Evolutionary conservation across 208 protist genomes (phyloP).

Genomic region (Trypanosoma caninum): DNA sequence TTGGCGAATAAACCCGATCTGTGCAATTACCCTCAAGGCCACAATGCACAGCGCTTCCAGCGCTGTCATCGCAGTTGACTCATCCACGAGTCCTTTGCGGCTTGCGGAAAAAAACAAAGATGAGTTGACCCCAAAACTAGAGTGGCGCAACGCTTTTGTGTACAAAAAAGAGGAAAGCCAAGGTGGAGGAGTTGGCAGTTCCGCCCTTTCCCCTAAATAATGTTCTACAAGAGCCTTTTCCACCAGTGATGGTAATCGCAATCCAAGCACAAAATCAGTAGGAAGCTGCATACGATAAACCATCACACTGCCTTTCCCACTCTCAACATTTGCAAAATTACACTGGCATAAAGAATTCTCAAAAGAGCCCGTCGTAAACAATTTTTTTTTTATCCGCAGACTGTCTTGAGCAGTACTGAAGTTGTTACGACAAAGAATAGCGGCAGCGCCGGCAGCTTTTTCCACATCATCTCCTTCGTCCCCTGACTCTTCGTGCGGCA

Average conservation of each 20-base stretch:
- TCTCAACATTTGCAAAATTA: background rate
- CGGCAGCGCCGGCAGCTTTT: background rate
- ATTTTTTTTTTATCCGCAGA: background rate
- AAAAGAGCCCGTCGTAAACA: background rate
- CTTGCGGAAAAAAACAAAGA: background rate
- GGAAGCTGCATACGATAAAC: conserved; percentile 15
- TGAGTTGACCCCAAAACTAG: background rate
- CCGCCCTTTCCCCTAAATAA: background rate
- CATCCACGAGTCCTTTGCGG: background rate
- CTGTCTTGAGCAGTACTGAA: background rate
- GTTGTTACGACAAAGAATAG: background rate
- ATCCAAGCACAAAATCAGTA: conserved; percentile 9
- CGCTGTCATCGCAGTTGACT: conserved; percentile 4
- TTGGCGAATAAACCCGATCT: conserved; percentile 13
- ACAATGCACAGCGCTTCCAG: conserved; percentile 23
- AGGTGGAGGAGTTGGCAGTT: background rate
- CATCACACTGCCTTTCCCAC: background rate
- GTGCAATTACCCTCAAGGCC: conserved; percentile 17
- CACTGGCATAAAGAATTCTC: background rate
- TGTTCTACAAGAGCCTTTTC: conserved; percentile 11
- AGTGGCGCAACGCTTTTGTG: conserved; percentile 4
- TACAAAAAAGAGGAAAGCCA: conserved; percentile 23
- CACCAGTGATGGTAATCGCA: conserved; percentile 11
- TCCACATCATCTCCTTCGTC: background rate
- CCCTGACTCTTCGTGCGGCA: background rate